phyloP scores from a whole-genome alignment of 2,329 filamentous ascomycete genomes.

The Microascus cirrosus region DNA sequence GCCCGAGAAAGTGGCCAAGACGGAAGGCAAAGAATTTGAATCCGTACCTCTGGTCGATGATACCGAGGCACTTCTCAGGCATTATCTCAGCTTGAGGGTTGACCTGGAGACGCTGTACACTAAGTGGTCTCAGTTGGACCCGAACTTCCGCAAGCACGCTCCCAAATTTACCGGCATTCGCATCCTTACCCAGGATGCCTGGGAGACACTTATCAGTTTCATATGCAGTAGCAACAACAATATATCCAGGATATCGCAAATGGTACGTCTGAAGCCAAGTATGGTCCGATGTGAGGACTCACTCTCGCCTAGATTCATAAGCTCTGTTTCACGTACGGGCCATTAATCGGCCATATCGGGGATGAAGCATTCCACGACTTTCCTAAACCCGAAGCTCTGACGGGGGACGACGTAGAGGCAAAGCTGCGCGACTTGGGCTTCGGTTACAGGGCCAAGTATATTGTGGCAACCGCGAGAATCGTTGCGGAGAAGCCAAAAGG shows the following conservation, averaged over 20 bases:
- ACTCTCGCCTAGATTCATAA: slow-evolving; percentile 56
- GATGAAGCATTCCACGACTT: slow-evolving; percentile 77
- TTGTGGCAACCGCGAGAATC: slow-evolving; percentile 72
- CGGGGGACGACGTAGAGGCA: slow-evolving; percentile 61
- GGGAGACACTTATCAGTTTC: slow-evolving; percentile 88
- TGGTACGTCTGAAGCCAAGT: slow-evolving; percentile 42
- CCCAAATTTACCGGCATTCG: slow-evolving; percentile 82
- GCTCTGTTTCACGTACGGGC: slow-evolving; percentile 76
- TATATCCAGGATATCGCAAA: slow-evolving; percentile 86
- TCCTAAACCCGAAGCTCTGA: slow-evolving; percentile 64
- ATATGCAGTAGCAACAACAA: slow-evolving; percentile 99
- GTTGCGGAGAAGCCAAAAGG: slow-evolving; percentile 56
- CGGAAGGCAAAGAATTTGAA: slow-evolving; percentile 9
- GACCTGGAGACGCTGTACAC: slow-evolving; percentile 67
- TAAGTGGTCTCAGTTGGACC: slow-evolving; percentile 75
- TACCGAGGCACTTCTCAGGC: slow-evolving; percentile 60
- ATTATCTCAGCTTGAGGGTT: slow-evolving; percentile 81
- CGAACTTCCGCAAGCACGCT: slow-evolving; percentile 82
- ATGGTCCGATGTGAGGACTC: not conserved
- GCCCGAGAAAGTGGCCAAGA: slow-evolving; percentile 19
- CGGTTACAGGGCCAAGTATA: slow-evolving; percentile 89
- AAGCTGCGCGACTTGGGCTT: slow-evolving; percentile 78
- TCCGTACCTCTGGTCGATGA: slow-evolving; percentile 41
- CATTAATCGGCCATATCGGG: slow-evolving; percentile 59
- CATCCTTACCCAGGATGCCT: slow-evolving; percentile 88